Evolutionary conservation across 148 eudicot species (phyloP).

Genomic region (Simmondsia chinensis): DNA sequence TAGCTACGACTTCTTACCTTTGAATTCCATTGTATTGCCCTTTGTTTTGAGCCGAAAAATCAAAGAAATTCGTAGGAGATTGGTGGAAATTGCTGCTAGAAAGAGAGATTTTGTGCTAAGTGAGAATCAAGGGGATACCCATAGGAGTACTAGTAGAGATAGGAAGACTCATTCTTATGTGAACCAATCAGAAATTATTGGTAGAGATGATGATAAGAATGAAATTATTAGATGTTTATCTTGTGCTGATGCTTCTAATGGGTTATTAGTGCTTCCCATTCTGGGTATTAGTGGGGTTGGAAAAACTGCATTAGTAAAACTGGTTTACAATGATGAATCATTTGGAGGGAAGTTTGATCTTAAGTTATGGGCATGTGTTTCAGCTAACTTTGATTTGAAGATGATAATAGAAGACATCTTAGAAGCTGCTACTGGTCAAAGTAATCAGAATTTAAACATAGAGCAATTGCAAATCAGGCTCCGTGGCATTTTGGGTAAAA

Average conservation of each 20-base stretch:
- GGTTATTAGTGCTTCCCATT: conserved; percentile 13
- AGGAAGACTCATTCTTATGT: too few species aligned
- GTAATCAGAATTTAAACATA: background rate
- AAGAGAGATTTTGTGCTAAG: conserved; percentile 12
- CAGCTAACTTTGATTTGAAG: conserved; percentile 7
- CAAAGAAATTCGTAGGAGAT: background rate
- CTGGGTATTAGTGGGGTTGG: conserved; percentile 29
- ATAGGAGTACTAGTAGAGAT: too few species aligned
- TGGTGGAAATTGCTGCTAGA: conserved; percentile 6
- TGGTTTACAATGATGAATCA: conserved; percentile 9
- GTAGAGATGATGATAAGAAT: conserved; percentile 16
- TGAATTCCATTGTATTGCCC: background rate
- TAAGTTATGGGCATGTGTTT: conserved; percentile 24
- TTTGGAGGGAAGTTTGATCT: conserved; percentile 3
- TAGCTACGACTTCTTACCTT: conserved; percentile 8
- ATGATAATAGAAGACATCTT: conserved; percentile 9
- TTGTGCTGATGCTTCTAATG: background rate
- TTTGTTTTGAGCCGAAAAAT: conserved; percentile 6
- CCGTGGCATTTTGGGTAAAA: background rate
- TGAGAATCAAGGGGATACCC: too few species aligned
- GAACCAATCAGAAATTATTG: conserved; percentile 1
- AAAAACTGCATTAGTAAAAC: conserved; percentile 19
- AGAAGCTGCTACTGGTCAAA: background rate
- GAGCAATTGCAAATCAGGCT: conserved; percentile 2
- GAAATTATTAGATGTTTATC: background rate